Evolutionary conservation across 352 stramenopile genomes (phyloP), one percentile per base, ranked within the genome.

Genomic region (Phytophthora vignae): DNA sequence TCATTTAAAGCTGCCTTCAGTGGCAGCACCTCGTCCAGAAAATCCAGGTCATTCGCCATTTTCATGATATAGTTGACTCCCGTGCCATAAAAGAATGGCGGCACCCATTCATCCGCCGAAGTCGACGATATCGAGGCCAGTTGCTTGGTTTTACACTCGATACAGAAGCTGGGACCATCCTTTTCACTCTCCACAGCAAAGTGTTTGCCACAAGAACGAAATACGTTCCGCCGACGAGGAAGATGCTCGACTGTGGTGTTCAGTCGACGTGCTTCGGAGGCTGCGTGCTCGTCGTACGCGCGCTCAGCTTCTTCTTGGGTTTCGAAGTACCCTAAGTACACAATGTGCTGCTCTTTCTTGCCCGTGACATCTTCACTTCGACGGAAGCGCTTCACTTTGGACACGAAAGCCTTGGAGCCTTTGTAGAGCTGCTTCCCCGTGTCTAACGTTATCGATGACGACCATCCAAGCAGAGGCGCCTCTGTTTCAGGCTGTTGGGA

Each of bases 101-200:
- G 86, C 9, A 76, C 71, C 86, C 86, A 94, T 4, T 90, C 84
- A 38, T 84, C 78, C 1, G 53, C 53, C 40, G 59, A 29, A 19
- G 60, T 52, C 15, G 64, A 73, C 2, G 64, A 78, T 6, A 67
- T 56, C 0, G 78, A 73, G n/a, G 80, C 86, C 15, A 88, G 58
- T 36, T 82, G 72, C 55, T 90, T 88, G 1, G 75, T 76, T 36
- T 89, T 87, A 68, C 88, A 95, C 67, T 95, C 88, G 42, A 95
- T 92, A 54, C 86, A 94, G 42, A 89, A 88, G 17, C 85, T 90
- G 10, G 86, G 82, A 0, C 86, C 86, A 8, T 80, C 50, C 1
- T 79, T 75, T 56, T 95, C 88, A 49, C 88, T 95, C 67, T 95
- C 88, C 27, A 95, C 85, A 14, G 88, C 87, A 52, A 91, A 94